Percentiles rank a stretch among this genome's conserved stretches.
Evolutionary conservation across 257 asterid species (phyloP).

Genomic region (Cruciata laevipes): DNA sequence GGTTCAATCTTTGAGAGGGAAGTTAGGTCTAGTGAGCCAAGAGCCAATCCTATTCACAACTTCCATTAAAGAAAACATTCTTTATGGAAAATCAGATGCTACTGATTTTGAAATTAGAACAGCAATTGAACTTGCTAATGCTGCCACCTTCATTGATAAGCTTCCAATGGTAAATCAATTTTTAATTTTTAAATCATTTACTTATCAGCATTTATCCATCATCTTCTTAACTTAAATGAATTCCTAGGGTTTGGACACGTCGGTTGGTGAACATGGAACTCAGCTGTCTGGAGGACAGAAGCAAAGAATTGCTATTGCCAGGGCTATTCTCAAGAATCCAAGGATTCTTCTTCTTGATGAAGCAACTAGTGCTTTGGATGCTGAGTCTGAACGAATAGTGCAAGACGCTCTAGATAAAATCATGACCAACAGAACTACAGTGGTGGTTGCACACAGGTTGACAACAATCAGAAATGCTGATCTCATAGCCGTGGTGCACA

Average conservation of each 20-base stretch:
- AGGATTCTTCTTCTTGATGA: conserved; percentile 81
- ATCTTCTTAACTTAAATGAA: background rate
- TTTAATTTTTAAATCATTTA: too few species aligned
- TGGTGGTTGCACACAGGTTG: conserved; percentile 80
- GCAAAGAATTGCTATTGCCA: conserved; percentile 75
- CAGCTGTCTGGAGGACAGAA: conserved; percentile 85
- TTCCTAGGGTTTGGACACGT: conserved; percentile 67
- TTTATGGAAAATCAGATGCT: conserved; percentile 61
- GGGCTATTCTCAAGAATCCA: conserved; percentile 73
- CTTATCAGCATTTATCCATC: background rate
- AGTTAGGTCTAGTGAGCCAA: conserved; percentile 73
- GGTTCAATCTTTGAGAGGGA: conserved; percentile 47
- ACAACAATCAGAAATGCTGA: conserved; percentile 75
- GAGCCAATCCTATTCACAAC: conserved; percentile 59
- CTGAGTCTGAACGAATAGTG: conserved; percentile 64
- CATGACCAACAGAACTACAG: conserved; percentile 60
- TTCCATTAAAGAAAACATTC: conserved; percentile 47
- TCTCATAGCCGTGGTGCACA: conserved; percentile 65
- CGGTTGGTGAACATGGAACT: conserved; percentile 85
- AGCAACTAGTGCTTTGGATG: conserved; percentile 86
- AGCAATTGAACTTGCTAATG: conserved; percentile 71
- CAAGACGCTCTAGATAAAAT: conserved; percentile 77
- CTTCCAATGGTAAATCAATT: conserved; percentile 59
- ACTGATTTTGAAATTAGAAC: conserved; percentile 52
- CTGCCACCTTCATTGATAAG: conserved; percentile 64